Evolutionary conservation across 2,329 filamentous ascomycete genomes (phyloP).

Genomic region (Aaosphaeria pasadenensis): DNA sequence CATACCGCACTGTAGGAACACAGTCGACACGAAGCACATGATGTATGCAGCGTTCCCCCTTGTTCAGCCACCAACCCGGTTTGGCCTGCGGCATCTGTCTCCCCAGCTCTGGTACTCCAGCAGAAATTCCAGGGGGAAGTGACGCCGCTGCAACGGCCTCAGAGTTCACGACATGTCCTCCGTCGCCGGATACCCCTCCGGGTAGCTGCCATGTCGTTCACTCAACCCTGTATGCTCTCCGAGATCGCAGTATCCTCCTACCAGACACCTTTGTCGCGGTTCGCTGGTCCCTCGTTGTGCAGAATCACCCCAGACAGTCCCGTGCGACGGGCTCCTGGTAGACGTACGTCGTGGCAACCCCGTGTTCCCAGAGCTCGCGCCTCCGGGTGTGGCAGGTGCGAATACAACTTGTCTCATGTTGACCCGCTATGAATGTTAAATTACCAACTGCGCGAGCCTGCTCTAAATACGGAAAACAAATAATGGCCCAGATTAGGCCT

Average conservation of each 20-base stretch:
- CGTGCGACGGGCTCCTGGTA: conserved; percentile 27
- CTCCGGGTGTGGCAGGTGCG: conserved; percentile 17
- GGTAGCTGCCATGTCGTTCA: conserved; percentile 11
- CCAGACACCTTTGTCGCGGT: conserved; percentile 2
- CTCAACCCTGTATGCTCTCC: conserved; percentile 14
- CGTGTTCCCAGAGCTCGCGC: conserved; percentile 10
- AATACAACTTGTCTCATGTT: conserved; percentile 16
- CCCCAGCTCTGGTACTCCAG: conserved; percentile 24
- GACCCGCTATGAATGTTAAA: too few species aligned
- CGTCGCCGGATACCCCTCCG: conserved; percentile 22
- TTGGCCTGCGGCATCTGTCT: conserved; percentile 31
- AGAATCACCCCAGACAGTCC: conserved; percentile 22
- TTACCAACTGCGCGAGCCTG: too few species aligned
- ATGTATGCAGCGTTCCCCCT: conserved; percentile 13
- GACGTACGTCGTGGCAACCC: conserved; percentile 13
- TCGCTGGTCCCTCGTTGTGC: conserved; percentile 15
- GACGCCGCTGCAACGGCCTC: conserved; percentile 26
- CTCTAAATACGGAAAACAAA: background rate
- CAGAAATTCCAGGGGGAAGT: conserved; percentile 11
- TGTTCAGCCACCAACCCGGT: conserved; percentile 32
- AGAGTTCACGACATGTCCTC: conserved; percentile 20
- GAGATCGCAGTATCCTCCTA: conserved; percentile 12
- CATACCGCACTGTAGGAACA: too few species aligned
- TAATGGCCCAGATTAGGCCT: conserved; percentile 1
- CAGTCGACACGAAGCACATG: too few species aligned